Conservation (phyloP, 345 rosid species). For the Eucalyptus shirleyi region DNA sequence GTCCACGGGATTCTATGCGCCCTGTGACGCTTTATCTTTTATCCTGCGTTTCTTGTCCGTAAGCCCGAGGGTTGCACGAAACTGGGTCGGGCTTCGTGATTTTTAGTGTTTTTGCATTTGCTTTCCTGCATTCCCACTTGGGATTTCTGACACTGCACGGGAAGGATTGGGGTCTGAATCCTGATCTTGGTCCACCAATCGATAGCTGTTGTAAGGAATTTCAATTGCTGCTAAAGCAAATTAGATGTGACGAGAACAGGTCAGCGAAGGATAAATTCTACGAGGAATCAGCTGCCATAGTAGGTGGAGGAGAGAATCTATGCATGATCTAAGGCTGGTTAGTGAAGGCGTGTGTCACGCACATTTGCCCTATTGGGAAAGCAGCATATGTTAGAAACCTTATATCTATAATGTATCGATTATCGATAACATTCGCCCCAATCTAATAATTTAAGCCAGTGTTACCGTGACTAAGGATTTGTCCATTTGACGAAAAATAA, state of each 20-base stretch:
- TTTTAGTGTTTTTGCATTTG: neutral
- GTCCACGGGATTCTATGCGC: neutral
- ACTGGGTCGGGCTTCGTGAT: neutral
- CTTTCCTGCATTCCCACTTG: neutral
- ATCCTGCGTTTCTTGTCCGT: neutral
- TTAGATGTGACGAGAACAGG: neutral
- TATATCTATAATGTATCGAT: neutral
- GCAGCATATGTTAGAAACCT: neutral
- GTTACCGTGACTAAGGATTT: neutral
- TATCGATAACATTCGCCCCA: neutral
- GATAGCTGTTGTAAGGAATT: neutral
- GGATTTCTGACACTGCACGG: neutral
- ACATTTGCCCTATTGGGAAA: neutral
- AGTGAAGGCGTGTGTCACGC: neutral
- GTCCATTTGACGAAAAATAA: neutral
- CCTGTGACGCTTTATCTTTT: neutral
- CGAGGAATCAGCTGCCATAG: neutral
- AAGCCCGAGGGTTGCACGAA: neutral
- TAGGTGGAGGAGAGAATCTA: neutral
- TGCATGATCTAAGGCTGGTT: neutral
- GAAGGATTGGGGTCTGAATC: neutral
- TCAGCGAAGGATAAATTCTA: neutral
- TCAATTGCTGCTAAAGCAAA: neutral
- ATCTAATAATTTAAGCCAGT: neutral
- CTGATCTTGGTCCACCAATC: neutral